Percentiles rank a stretch among this genome's conserved stretches.
Conservation (phyloP, 257 asterid genomes). For the Plectranthus barbatus region DNA sequence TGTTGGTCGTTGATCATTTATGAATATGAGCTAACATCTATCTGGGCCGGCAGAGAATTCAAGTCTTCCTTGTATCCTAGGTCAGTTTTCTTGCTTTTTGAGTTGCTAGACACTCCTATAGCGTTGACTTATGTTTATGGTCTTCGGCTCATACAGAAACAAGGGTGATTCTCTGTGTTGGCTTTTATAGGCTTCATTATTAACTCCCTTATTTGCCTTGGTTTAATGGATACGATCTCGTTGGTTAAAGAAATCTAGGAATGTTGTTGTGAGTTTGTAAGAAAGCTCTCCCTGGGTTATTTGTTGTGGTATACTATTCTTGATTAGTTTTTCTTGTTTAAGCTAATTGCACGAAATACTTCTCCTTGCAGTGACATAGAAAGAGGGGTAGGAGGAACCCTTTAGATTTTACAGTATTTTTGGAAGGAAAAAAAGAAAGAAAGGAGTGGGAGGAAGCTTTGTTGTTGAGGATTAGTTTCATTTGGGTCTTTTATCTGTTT, state of each 20-base stretch:
- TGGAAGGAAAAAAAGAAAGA: too few species aligned
- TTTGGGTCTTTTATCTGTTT: background rate
- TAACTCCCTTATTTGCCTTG: background rate
- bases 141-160: background rate
- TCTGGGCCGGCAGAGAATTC: background rate
- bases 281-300: background rate
- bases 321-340: background rate
- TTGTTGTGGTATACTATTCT: background rate
- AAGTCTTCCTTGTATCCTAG: conserved; percentile 9
- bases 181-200: background rate
- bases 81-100: conserved; percentile 19
- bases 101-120: background rate
- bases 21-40: conserved; percentile 6
- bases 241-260: background rate
- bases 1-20: background rate
- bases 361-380: background rate
- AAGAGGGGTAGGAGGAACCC: background rate
- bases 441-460: background rate
- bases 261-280: background rate
- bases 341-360: background rate
- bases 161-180: background rate
- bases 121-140: conserved; percentile 8
- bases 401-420: too few species aligned
- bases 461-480: background rate
- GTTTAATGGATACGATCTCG: background rate